These are phyloP conservation scores for Urtica urens DNA, from an alignment of 306 rosid genomes.

Conservation along the genomic window DNA sequence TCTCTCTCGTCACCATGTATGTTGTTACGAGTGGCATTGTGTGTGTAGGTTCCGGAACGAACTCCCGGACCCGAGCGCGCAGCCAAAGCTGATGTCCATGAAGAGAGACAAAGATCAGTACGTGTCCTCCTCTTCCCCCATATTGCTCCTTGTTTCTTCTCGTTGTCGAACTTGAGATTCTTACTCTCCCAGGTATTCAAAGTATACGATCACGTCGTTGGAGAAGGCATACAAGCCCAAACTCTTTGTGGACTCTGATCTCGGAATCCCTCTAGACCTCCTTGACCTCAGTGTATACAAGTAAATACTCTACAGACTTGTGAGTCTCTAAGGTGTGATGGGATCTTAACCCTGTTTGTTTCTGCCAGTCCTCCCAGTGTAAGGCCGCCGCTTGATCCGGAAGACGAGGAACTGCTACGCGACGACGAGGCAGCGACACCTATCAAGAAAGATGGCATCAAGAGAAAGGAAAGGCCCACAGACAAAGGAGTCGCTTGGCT, in stretches of 20 bases:
- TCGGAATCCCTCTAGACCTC: constrained; percentile 96
- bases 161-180: constrained; percentile 19
- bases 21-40: too few species aligned
- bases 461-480: constrained; percentile 86
- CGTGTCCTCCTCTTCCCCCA: constrained; percentile 22
- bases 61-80: constrained; percentile 97
- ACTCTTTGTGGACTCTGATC: constrained; percentile 95
- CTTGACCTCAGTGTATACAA: constrained; percentile 98
- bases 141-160: too few species aligned
- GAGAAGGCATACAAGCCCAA: constrained; percentile 93
- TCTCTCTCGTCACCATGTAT: not conserved
- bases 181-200: constrained; percentile 58
- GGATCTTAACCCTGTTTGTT: constrained; percentile 4
- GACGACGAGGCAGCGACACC: constrained; percentile 80
- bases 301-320: constrained; percentile 35
- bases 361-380: constrained; percentile 64
- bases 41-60: constrained; percentile 75
- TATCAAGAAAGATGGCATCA: constrained; percentile 74
- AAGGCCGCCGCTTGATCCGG: constrained; percentile 61
- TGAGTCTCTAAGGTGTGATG: constrained; percentile 12
- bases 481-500: constrained; percentile 99
- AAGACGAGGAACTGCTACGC: constrained; percentile 85
- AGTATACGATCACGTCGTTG: constrained; percentile 76
- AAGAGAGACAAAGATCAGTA: constrained; percentile 90
- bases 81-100: constrained; percentile 88